Conservation (phyloP, 2,329 filamentous ascomycete genomes). For the Fusarium buxicola region DNA sequence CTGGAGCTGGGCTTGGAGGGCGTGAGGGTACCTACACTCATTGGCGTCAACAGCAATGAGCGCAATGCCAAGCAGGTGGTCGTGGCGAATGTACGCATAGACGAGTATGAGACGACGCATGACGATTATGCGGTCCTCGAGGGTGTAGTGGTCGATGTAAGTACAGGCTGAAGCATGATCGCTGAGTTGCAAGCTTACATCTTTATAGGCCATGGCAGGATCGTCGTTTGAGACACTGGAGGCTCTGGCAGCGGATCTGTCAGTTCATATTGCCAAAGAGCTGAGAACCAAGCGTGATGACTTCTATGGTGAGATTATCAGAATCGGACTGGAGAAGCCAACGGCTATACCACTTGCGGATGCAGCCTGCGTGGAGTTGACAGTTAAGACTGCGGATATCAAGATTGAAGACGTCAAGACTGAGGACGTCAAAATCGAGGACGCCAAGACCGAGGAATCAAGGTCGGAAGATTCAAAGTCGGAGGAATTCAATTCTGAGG, state of each 20-base stretch:
- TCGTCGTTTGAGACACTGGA: conserved; percentile 74
- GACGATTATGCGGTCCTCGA: conserved; percentile 70
- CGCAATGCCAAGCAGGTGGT: conserved; percentile 74
- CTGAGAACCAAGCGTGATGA: conserved; percentile 47
- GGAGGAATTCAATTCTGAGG: too few species aligned
- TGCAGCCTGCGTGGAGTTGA: conserved; percentile 72
- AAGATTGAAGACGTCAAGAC: conserved; percentile 23
- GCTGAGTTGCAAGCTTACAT: conserved; percentile 1
- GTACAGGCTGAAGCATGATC: conserved; percentile 33
- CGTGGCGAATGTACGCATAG: conserved; percentile 71
- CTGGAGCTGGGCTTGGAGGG: conserved; percentile 63
- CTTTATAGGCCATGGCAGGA: conserved; percentile 61
- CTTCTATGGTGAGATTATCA: conserved; percentile 61
- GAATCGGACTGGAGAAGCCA: conserved; percentile 76
- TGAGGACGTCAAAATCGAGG: conserved; percentile 25
- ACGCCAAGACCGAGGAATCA: conserved; percentile 21
- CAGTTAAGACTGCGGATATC: conserved; percentile 46
- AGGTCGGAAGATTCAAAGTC: too few species aligned
- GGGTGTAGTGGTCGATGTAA: conserved; percentile 69
- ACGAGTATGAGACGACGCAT: conserved; percentile 57
- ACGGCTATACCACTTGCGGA: conserved; percentile 79
- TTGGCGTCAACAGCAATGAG: conserved; percentile 81
- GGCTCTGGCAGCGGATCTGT: conserved; percentile 65
- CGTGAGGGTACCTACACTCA: conserved; percentile 72
- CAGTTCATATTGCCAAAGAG: conserved; percentile 58